A percentile compares a stretch with the other conserved stretches of the same genome.
These are phyloP conservation scores for Colletotrichum chlorophyti DNA, from an alignment of 2,329 filamentous ascomycete genomes.

Conservation along the genomic window DNA sequence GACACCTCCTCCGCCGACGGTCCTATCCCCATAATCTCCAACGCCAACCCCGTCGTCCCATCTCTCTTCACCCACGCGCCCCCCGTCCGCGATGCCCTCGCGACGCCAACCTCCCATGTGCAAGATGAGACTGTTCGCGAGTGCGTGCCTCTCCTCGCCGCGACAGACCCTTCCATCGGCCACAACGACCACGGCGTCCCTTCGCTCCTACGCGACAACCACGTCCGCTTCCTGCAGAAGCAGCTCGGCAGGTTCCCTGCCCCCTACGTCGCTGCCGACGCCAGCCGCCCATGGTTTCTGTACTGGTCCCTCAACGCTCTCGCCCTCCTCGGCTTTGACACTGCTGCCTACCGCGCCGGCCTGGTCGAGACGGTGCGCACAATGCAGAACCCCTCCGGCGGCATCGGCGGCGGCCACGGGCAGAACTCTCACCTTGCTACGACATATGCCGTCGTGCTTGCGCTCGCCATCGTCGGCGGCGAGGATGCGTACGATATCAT, in stretches of 20 bases:
- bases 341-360: constrained; percentile 69
- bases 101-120: constrained; percentile 76
- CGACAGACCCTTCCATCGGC: constrained; percentile 53
- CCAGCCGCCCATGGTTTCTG: constrained; percentile 90
- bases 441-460: constrained; percentile 84
- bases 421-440: constrained; percentile 89
- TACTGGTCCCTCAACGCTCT: constrained; percentile 90
- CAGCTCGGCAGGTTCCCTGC: constrained; percentile 69
- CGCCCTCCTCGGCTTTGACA: constrained; percentile 77
- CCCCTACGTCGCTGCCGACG: constrained; percentile 77
- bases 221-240: constrained; percentile 68
- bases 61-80: constrained; percentile 65
- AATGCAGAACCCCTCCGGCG: constrained; percentile 83
- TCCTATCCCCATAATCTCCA: too few species aligned
- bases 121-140: constrained; percentile 74
- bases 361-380: constrained; percentile 78
- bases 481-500: constrained; percentile 76
- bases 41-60: constrained; percentile 47
- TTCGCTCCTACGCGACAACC: constrained; percentile 69
- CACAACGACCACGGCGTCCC: constrained; percentile 79
- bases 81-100: constrained; percentile 68
- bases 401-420: constrained; percentile 93
- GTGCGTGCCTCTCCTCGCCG: constrained; percentile 73
- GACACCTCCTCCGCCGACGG: constrained; percentile 2
- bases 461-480: constrained; percentile 80